Evolutionary conservation across 2,329 filamentous ascomycete species (phyloP), one percentile per base, ranked within the genome.

Genomic region (Exophiala calicioides): DNA sequence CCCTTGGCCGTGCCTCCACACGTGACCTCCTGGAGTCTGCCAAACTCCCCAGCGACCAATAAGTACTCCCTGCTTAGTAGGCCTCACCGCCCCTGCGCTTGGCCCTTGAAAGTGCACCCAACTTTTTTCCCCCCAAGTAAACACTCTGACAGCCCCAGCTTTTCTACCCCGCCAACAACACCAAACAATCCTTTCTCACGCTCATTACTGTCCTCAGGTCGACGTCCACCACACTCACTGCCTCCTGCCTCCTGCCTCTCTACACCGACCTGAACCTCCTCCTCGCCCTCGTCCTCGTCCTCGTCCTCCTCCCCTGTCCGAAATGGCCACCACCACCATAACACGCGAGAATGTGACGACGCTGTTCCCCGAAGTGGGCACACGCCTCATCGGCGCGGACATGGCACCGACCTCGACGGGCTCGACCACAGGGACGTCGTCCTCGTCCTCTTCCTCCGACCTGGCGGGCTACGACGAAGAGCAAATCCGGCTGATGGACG

Each of bases 401-500:
- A 67, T 57, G 34, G 73, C 54, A 60, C 75, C 50, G 65, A 71
- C 52, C 70, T 68, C 81, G 16, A 77, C 86, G 69, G 82, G 82
- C 51, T 80, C 76, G 31, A 57, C 51, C 36, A 62, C 42, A 46
- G 39, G 31, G n/a, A 26, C 60, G 51, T 48, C 57, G 47, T 35
- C 64, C 57, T 19, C 65, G 65, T 47, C 64, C 66, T 41, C 64
- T 59, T 24, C 65, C 65, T 46, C 65, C 66, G 88, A 89, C 48
- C 79, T 97, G 33, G 85, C 85, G 46, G 93, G 91, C 40, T 94
- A 97, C 74, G 90, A 97, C 74, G 91, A 88, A 68, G 91, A 97
- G 76, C 93, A 98, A 74, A 95, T 96, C 62, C 85, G 91, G 39
- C 74, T 98, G 62, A 98, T 98, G 93, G 91, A 98, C 63, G 93